Conservation (phyloP, 139 green algal species). For the Tetraselmis chui region DNA sequence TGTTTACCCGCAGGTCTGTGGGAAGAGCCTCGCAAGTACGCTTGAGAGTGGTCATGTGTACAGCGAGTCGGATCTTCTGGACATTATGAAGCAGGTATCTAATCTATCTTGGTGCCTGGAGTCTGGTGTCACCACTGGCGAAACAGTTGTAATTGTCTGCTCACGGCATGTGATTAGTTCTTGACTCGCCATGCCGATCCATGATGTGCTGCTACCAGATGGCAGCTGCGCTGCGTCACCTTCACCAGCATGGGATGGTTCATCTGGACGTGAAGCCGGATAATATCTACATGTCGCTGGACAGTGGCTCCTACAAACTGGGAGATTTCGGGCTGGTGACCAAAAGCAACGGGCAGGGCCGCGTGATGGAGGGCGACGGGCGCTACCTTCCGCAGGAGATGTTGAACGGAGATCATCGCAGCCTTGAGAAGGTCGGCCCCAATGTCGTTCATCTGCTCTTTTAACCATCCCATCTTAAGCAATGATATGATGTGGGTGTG, state of each 20-base stretch:
- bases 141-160: too few species aligned
- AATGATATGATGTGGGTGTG: too few species aligned
- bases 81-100: constrained; percentile 3
- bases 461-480: too few species aligned
- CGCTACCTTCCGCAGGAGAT: constrained; percentile 83
- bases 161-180: too few species aligned
- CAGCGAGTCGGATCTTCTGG: constrained; percentile 7
- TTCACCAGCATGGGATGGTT: constrained; percentile 71
- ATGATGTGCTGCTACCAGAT: too few species aligned
- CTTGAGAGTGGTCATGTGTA: not conserved
- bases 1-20: not conserved
- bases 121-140: too few species aligned
- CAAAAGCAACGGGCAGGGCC: constrained; percentile 17
- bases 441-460: too few species aligned
- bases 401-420: constrained; percentile 47
- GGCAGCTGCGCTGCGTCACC: constrained; percentile 54
- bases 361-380: constrained; percentile 61
- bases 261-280: constrained; percentile 95
- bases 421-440: constrained; percentile 65
- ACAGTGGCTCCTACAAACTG: constrained; percentile 64
- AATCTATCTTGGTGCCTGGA: not conserved
- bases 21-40: not conserved
- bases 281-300: constrained; percentile 69
- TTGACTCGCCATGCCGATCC: too few species aligned
- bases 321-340: constrained; percentile 87